Percentiles rank a stretch among this genome's conserved stretches.
Evolutionary conservation across 495 filamentous ascomycete genomes (phyloP).

Genomic region (Daldinia vernicosa): DNA sequence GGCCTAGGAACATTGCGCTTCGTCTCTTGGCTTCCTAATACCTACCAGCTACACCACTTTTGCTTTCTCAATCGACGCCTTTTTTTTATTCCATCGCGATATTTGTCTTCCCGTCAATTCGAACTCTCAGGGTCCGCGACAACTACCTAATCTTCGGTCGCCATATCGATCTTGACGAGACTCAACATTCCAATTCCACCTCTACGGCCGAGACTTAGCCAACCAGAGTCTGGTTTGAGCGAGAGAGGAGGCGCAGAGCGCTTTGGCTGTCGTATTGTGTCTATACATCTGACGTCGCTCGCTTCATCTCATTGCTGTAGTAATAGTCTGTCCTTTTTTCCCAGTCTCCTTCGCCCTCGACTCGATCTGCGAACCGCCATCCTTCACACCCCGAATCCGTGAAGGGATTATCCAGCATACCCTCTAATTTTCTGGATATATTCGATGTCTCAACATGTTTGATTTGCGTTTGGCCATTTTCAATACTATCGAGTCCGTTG

Average conservation of each 20-base stretch:
- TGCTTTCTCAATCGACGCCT: constrained; percentile 5
- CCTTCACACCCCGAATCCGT: constrained; percentile 12
- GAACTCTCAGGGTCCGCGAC: constrained; percentile 34
- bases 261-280: constrained; percentile 29
- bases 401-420: constrained; percentile 16
- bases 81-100: constrained; percentile 20
- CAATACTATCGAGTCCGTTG: constrained; percentile 44
- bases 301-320: constrained; percentile 37
- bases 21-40: constrained; percentile 29
- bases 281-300: constrained; percentile 40
- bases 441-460: constrained; percentile 59
- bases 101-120: constrained; percentile 17
- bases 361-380: constrained; percentile 9
- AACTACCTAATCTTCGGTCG: constrained; percentile 12
- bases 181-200: constrained; percentile 39
- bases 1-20: constrained; percentile 22
- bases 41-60: constrained; percentile 9
- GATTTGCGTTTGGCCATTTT: constrained; percentile 50
- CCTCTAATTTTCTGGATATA: constrained; percentile 21
- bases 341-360: constrained; percentile 23
- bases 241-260: constrained; percentile 35
- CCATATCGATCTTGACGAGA: constrained; percentile 31
- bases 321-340: constrained; percentile 34
- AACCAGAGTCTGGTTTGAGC: constrained; percentile 15
- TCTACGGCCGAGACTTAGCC: constrained; percentile 24